Conservation (phyloP, 352 stramenopile genomes). For the Pythium brachiatum region DNA sequence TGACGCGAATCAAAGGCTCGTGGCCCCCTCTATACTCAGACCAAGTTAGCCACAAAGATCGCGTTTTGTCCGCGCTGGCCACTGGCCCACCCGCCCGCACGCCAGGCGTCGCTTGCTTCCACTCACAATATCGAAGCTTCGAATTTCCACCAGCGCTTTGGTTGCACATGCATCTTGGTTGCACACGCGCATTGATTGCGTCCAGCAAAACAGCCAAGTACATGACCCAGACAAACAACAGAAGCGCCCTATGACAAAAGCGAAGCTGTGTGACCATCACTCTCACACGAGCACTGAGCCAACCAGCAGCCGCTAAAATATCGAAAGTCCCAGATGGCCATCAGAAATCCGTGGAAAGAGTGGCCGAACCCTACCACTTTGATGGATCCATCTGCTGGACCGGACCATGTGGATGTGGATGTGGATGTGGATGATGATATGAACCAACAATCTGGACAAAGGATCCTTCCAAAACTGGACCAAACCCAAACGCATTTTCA, state of each 20-base stretch:
- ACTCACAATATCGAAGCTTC: conserved; percentile 9
- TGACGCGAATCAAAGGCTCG: conserved; percentile 13
- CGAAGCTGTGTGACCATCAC: background rate
- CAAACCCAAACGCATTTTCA: no score
- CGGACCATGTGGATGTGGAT: background rate
- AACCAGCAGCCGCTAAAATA: background rate
- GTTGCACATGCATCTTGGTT: background rate
- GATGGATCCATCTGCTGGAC: background rate
- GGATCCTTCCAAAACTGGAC: no score
- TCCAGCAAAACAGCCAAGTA: background rate
- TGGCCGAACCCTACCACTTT: background rate
- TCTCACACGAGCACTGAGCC: background rate
- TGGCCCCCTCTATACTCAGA: conserved; percentile 1
- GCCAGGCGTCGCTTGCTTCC: background rate
- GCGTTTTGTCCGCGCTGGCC: conserved; percentile 4
- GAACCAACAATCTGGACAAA: no score
- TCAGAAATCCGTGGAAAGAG: conserved; percentile 2
- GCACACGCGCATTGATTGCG: background rate
- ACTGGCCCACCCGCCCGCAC: background rate
- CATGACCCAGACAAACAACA: background rate
- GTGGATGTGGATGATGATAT: background rate
- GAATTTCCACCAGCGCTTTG: background rate
- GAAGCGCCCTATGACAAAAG: background rate
- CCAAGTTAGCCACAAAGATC: conserved; percentile 9
- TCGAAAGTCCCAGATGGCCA: background rate